Percentiles rank a stretch among this genome's conserved stretches.
Conservation (phyloP, 2,329 filamentous ascomycete genomes). For the Epichloe amarillans region DNA sequence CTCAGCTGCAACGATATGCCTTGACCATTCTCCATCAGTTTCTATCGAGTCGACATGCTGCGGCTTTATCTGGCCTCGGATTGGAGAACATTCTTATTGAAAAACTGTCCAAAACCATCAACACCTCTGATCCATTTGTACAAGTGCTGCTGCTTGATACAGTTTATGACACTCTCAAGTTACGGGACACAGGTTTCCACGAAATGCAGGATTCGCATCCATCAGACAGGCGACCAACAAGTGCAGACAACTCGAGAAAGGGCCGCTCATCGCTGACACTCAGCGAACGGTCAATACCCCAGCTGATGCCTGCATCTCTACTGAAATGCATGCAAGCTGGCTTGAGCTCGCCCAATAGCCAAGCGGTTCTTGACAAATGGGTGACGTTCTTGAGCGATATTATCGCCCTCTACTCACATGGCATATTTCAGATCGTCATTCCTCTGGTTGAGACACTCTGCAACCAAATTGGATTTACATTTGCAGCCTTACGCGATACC, state of each 20-base stretch:
- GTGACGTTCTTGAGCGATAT: conserved; percentile 72
- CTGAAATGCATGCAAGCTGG: conserved; percentile 75
- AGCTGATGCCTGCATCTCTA: conserved; percentile 52
- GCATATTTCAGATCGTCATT: conserved; percentile 81
- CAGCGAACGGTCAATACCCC: conserved; percentile 13
- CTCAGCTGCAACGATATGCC: conserved; percentile 57
- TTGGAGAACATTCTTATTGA: conserved; percentile 61
- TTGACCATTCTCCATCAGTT: conserved; percentile 59
- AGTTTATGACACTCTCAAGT: conserved; percentile 59
- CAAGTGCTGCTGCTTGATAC: conserved; percentile 70
- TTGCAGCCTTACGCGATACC: conserved; percentile 53
- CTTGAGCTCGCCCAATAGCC: conserved; percentile 60
- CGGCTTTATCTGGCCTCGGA: conserved; percentile 45
- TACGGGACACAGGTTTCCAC: conserved; percentile 33
- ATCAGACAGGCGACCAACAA: conserved; percentile 32
- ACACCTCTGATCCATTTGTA: conserved; percentile 51
- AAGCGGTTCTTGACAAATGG: conserved; percentile 81
- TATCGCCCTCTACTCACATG: conserved; percentile 68
- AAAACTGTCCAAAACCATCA: conserved; percentile 47
- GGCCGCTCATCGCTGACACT: conserved; percentile 25
- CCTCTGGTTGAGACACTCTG: conserved; percentile 86
- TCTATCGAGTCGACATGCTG: conserved; percentile 48
- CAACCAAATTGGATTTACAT: conserved; percentile 58
- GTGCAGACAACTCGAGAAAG: conserved; percentile 27
- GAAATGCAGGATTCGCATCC: conserved; percentile 31